phyloP scores from a whole-genome alignment of 140 eudicot genomes.

The Ambrosia hybrid region DNA sequence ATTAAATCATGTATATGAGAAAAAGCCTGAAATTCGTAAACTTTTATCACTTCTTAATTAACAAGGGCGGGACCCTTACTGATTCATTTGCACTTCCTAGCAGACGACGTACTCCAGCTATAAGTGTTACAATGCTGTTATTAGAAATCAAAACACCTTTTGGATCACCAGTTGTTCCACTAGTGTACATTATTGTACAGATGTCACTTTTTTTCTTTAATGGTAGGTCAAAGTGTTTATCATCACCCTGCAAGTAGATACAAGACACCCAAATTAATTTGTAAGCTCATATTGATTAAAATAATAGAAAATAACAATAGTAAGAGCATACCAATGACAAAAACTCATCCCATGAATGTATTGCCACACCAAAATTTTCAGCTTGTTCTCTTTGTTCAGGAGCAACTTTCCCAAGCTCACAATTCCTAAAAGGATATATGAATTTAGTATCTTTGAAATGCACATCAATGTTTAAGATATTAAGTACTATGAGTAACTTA shows the following conservation, averaged over 20 bases:
- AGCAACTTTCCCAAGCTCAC: constrained; percentile 86
- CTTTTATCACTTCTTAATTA: neutral
- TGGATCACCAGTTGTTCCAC: constrained; percentile 99
- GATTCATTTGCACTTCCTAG: constrained; percentile 69
- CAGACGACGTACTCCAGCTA: constrained; percentile 76
- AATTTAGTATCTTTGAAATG: constrained; percentile 8
- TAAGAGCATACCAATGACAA: constrained; percentile 51
- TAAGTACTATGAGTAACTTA: constrained; percentile 41
- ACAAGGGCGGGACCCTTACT: constrained; percentile 35
- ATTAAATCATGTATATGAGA: constrained; percentile 5
- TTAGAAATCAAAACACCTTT: constrained; percentile 96
- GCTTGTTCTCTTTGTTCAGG: constrained; percentile 67
- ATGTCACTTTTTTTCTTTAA: constrained; percentile 72
- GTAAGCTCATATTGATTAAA: neutral
- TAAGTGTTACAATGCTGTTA: constrained; percentile 71
- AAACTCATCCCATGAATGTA: constrained; percentile 85
- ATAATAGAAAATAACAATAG: neutral
- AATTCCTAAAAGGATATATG: constrained; percentile 49
- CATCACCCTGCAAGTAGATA: constrained; percentile 62
- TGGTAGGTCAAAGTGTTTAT: constrained; percentile 61
- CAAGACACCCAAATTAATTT: constrained; percentile 8
- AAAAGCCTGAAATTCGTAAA: neutral
- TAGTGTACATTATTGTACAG: constrained; percentile 98
- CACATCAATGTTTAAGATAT: neutral
- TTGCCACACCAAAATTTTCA: constrained; percentile 55